A percentile compares a stretch with the other conserved stretches of the same genome.
These are phyloP conservation scores for Asclepias syriaca DNA, from an alignment of 257 asterid genomes.

Conservation along the genomic window DNA sequence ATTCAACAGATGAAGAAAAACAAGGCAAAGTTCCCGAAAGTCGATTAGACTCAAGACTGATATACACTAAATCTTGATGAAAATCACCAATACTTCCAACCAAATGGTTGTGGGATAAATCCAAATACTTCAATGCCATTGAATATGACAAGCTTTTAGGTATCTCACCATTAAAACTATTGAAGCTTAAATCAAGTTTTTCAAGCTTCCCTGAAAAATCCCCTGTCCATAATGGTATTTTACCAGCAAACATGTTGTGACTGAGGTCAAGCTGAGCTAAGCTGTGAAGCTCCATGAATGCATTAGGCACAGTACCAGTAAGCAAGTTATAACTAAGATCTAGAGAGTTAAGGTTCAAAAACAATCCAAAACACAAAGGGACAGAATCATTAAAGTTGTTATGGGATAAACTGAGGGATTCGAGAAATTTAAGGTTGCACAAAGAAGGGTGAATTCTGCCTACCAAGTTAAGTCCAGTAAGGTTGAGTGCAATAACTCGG, in stretches of 20 bases:
- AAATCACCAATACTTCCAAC: constrained; percentile 54
- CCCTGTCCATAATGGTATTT: constrained; percentile 64
- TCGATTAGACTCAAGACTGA: constrained; percentile 55
- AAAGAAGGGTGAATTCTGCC: constrained; percentile 59
- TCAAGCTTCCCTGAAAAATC: constrained; percentile 50
- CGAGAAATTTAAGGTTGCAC: constrained; percentile 61
- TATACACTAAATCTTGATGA: constrained; percentile 43
- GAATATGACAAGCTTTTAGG: constrained; percentile 48
- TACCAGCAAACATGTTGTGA: constrained; percentile 48
- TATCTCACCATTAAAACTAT: constrained; percentile 48
- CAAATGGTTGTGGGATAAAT: constrained; percentile 64
- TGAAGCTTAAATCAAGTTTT: constrained; percentile 52
- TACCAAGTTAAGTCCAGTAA: constrained; percentile 51
- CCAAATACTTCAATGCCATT: constrained; percentile 44
- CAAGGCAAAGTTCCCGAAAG: constrained; percentile 81
- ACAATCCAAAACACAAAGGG: constrained; percentile 50
- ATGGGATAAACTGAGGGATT: constrained; percentile 51
- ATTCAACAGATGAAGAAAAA: constrained; percentile 45
- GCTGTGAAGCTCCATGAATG: constrained; percentile 25
- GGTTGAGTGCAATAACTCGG: constrained; percentile 61
- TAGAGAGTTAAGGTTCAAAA: constrained; percentile 37
- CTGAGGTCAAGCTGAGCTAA: constrained; percentile 51
- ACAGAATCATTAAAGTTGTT: constrained; percentile 49
- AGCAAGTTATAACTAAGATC: constrained; percentile 68
- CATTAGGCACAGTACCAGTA: constrained; percentile 34